Evolutionary conservation across 805 yeast species (phyloP).

Genomic region (Kodamaea leandrae): DNA sequence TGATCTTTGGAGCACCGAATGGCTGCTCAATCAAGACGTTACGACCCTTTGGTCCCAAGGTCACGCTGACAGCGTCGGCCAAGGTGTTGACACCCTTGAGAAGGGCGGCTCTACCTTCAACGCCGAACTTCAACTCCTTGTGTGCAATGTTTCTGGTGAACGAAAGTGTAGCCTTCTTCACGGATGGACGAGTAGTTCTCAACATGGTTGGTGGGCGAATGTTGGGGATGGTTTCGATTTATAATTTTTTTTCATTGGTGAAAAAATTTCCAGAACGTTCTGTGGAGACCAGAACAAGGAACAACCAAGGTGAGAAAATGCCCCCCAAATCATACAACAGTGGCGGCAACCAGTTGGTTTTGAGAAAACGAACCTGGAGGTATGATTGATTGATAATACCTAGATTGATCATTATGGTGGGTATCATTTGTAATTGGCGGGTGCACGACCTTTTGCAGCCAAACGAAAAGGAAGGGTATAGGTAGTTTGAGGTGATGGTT

Average conservation of each 20-base stretch:
- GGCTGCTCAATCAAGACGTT: constrained; percentile 95
- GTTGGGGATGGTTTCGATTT: background rate
- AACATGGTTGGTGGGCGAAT: constrained; percentile 32
- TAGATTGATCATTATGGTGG: too few relatives aligned
- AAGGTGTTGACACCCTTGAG: constrained; percentile 91
- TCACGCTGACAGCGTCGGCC: constrained; percentile 95
- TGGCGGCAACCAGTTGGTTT: too few relatives aligned
- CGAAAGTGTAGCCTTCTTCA: constrained; percentile 37
- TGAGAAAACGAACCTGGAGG: too few relatives aligned
- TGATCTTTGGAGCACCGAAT: constrained; percentile 95
- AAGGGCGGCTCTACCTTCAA: constrained; percentile 94
- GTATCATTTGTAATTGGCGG: too few relatives aligned
- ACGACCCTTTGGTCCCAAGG: constrained; percentile 97
- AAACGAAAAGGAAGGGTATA: too few relatives aligned
- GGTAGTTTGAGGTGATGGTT: too few relatives aligned
- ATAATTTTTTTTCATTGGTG: constrained; percentile 6
- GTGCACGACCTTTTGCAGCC: too few relatives aligned
- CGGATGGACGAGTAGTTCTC: constrained; percentile 47
- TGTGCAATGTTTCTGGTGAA: constrained; percentile 58
- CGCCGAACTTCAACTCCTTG: constrained; percentile 95
- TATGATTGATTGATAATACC: too few relatives aligned
- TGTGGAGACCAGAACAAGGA: too few relatives aligned
- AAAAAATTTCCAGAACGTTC: constrained; percentile 17
- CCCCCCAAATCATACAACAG: too few relatives aligned
- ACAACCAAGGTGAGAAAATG: too few relatives aligned